These are phyloP conservation scores for Lophiostoma macrostomum DNA, from an alignment of 495 filamentous ascomycete genomes.

Conservation along the genomic window DNA sequence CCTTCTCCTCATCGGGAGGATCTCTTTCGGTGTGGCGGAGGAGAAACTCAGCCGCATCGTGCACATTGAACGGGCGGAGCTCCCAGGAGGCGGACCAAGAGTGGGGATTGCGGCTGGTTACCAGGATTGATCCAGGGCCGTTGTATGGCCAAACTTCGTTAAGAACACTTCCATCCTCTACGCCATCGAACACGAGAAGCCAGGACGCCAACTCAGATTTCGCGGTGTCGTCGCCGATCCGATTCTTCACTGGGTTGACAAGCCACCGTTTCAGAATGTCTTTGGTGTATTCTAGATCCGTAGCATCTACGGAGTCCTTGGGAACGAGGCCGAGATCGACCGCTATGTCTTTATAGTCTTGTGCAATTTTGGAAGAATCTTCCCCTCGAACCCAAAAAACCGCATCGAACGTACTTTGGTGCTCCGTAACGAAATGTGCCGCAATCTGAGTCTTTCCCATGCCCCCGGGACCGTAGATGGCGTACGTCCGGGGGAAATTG, in stretches of 20 bases:
- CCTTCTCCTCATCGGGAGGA: too few species aligned
- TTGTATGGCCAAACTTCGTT: slow-evolving; percentile 2
- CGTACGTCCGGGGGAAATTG: too few species aligned
- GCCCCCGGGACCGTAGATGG: too few species aligned
- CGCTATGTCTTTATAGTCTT: too few species aligned
- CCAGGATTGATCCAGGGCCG: not conserved
- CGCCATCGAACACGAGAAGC: slow-evolving; percentile 6
- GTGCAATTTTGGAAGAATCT: too few species aligned
- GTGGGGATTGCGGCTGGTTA: slow-evolving; percentile 2
- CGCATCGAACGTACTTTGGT: too few species aligned
- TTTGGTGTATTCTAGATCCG: slow-evolving; percentile 11
- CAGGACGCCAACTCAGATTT: not conserved
- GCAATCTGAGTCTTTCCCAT: too few species aligned
- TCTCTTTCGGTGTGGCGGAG: too few species aligned
- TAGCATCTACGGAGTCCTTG: slow-evolving; percentile 20
- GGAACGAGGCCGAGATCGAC: slow-evolving; percentile 16
- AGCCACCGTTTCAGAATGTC: slow-evolving; percentile 21
- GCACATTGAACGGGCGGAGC: too few species aligned
- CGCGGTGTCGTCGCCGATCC: not conserved
- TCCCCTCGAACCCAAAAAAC: too few species aligned
- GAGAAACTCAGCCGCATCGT: too few species aligned
- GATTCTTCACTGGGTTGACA: slow-evolving; percentile 12
- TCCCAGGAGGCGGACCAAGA: slow-evolving; percentile 1
- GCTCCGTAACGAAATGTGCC: too few species aligned
- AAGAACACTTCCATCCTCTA: not conserved